phyloP scores from a whole-genome alignment of 2,329 filamentous ascomycete species.

The Beauveria pseudobassiana region DNA sequence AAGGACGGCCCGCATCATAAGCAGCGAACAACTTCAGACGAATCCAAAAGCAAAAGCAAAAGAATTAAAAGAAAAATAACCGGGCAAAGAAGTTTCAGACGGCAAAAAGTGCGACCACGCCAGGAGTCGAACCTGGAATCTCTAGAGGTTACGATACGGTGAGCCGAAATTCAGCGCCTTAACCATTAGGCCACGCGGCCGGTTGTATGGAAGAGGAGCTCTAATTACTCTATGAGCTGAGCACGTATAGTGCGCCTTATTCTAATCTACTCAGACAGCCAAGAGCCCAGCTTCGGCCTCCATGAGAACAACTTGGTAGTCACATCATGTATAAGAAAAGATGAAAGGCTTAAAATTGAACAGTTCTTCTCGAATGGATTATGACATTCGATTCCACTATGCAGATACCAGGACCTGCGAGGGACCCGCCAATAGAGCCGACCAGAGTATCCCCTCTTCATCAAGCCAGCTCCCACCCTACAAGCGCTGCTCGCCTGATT shows the following conservation, averaged over 20 bases:
- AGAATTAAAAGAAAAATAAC: not conserved
- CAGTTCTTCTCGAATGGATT: no score
- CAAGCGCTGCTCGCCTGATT: conserved; percentile 16
- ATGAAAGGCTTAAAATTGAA: no score
- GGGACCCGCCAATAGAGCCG: not conserved
- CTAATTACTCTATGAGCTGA: conserved; percentile 3
- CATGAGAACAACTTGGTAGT: no score
- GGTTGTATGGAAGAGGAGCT: conserved; percentile 2
- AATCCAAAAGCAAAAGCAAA: not conserved
- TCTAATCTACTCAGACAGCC: no score
- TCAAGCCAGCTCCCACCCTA: not conserved
- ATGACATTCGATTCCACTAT: no score
- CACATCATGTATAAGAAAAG: no score
- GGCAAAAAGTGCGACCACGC: conserved; percentile 26
- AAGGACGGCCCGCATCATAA: no score
- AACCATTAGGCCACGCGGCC: conserved; percentile 37
- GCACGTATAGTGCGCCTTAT: not conserved
- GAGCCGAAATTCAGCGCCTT: conserved; percentile 36
- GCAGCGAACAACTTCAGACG: no score
- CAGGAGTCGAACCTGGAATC: conserved; percentile 38
- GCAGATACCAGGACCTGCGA: not conserved
- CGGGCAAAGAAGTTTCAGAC: not conserved
- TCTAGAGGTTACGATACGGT: conserved; percentile 24
- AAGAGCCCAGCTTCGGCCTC: no score
- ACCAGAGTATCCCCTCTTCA: not conserved